Evolutionary conservation across 352 stramenopile genomes (phyloP).

Genomic region (Phytopythium chamaehyphon): DNA sequence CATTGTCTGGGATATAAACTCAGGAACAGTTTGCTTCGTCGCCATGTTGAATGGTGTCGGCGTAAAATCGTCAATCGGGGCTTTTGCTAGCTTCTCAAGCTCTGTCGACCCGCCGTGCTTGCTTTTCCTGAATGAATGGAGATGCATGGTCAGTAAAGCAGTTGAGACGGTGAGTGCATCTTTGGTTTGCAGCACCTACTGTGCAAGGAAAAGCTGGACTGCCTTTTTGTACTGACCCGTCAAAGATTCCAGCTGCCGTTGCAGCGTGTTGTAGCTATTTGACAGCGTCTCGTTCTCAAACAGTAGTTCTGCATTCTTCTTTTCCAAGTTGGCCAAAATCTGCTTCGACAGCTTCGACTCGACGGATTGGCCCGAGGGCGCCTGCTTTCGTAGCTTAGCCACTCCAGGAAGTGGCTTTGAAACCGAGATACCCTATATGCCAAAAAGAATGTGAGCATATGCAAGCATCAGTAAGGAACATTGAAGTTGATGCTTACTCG

Average conservation of each 20-base stretch:
- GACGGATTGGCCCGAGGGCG: constrained; percentile 31
- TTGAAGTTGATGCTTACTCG: constrained; percentile 20
- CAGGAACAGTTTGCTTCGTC: constrained; percentile 49
- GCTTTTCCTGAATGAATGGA: constrained; percentile 26
- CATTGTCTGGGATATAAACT: constrained; percentile 51
- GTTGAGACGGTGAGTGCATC: not conserved
- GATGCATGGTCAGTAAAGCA: not conserved
- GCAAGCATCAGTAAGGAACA: constrained; percentile 1
- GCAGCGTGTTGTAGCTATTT: constrained; percentile 49
- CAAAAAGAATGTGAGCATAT: not conserved
- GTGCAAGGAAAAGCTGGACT: constrained; percentile 62
- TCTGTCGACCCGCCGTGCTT: constrained; percentile 37
- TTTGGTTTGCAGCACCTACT: constrained; percentile 28
- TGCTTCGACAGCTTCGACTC: constrained; percentile 58
- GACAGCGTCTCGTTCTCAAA: constrained; percentile 62
- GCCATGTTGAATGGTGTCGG: constrained; percentile 62
- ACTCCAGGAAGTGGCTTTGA: constrained; percentile 41
- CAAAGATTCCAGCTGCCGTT: constrained; percentile 57
- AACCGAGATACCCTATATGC: constrained; percentile 34
- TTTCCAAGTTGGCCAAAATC: constrained; percentile 60
- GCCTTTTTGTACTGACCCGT: constrained; percentile 71
- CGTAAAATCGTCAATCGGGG: constrained; percentile 63
- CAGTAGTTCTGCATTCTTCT: constrained; percentile 54
- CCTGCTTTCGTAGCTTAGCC: constrained; percentile 26
- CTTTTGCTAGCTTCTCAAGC: constrained; percentile 38